phyloP scores from a whole-genome alignment of 1,139 yeast species.

The Yarrowia galli region DNA sequence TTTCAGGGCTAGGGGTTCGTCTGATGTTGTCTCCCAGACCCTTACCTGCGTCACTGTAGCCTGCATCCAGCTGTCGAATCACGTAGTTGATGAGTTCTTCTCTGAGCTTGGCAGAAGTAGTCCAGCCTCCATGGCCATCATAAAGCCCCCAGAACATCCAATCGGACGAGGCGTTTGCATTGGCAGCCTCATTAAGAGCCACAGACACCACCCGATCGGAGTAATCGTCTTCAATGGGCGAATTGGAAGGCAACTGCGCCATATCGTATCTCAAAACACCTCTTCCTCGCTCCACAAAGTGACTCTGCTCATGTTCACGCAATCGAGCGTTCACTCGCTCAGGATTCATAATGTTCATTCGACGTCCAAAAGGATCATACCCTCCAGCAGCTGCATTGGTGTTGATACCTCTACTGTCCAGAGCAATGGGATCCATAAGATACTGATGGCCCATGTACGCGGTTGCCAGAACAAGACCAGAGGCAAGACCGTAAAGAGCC shows the following conservation, averaged over 20 bases:
- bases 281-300: conserved; percentile 77
- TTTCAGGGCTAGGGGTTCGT: conserved; percentile 52
- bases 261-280: conserved; percentile 95
- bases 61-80: conserved; percentile 75
- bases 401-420: conserved; percentile 27
- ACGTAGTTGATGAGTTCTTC: conserved; percentile 80
- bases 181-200: conserved; percentile 58
- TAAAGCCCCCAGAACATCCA: conserved; percentile 96
- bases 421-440: conserved; percentile 33
- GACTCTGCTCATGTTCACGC: conserved; percentile 81
- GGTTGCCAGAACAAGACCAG: conserved; percentile 25
- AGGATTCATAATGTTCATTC: conserved; percentile 61
- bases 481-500: conserved; percentile 27
- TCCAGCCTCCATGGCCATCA: conserved; percentile 98
- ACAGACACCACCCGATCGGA: conserved; percentile 87
- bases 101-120: conserved; percentile 82
- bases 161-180: conserved; percentile 61
- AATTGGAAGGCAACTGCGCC: conserved; percentile 87
- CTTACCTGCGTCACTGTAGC: conserved; percentile 56
- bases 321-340: conserved; percentile 75
- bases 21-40: background rate
- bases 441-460: conserved; percentile 37
- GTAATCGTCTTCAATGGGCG: conserved; percentile 94
- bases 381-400: conserved; percentile 33
- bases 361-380: conserved; percentile 23